Percentiles rank a stretch among this genome's conserved stretches.
Conservation (phyloP, 2,329 filamentous ascomycete genomes). For the Epichloe sp. region DNA sequence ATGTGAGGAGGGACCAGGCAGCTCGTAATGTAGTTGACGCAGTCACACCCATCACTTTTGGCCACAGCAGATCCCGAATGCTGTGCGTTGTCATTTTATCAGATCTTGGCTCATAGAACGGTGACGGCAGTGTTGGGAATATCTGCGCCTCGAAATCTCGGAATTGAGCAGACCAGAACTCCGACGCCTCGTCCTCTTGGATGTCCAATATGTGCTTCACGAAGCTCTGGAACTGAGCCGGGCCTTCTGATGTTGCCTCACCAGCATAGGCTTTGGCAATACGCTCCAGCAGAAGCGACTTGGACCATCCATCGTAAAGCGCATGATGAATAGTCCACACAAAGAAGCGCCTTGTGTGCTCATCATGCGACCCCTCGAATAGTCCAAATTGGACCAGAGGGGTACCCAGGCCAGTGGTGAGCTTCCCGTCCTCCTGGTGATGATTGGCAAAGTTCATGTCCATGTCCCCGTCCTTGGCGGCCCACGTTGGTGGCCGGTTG, state of each 20-base stretch:
- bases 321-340: constrained; percentile 23
- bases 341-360: background rate
- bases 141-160: constrained; percentile 10
- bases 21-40: constrained; percentile 14
- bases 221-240: constrained; percentile 22
- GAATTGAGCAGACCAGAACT: constrained; percentile 29
- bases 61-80: constrained; percentile 6
- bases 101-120: constrained; percentile 1
- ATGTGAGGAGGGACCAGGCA: constrained; percentile 21
- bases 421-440: background rate
- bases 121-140: constrained; percentile 6
- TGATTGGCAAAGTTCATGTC: background rate
- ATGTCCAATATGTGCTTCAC: constrained; percentile 28
- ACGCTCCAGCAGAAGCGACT: constrained; percentile 20
- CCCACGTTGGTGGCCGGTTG: constrained; percentile 3
- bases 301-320: constrained; percentile 40
- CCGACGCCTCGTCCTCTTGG: constrained; percentile 11
- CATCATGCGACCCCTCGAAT: background rate
- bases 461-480: background rate
- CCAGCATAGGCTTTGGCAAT: constrained; percentile 7
- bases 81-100: background rate
- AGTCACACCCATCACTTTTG: constrained; percentile 10
- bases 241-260: background rate
- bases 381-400: constrained; percentile 7
- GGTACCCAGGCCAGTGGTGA: constrained; percentile 7